Evolutionary conservation across 2,329 filamentous ascomycete genomes (phyloP).

Genomic region (Botryotinia narcissicola): DNA sequence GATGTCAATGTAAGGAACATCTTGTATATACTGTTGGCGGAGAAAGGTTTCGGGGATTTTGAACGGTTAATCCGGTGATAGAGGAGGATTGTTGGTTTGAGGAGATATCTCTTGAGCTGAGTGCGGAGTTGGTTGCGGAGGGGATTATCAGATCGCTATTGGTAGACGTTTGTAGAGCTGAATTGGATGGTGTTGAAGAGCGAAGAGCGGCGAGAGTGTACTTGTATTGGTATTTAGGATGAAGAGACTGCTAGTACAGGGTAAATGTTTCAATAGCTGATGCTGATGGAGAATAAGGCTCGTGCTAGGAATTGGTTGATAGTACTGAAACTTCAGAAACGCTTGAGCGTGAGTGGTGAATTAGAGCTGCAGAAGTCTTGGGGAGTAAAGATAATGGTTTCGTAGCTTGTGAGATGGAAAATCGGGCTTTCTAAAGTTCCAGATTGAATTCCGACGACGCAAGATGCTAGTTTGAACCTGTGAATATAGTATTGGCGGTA

Average conservation of each 20-base stretch:
- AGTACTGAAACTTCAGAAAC: not conserved
- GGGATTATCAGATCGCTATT: not conserved
- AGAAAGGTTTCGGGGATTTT: not conserved
- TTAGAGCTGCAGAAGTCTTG: not conserved
- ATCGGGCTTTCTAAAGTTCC: not conserved
- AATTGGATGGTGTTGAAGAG: not conserved
- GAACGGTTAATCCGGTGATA: fast-evolving
- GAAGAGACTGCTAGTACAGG: too few species aligned
- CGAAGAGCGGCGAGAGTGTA: too few species aligned
- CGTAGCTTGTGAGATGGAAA: not conserved
- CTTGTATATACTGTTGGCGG: not conserved
- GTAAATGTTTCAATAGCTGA: too few species aligned
- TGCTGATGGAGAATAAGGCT: not conserved
- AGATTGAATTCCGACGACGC: not conserved
- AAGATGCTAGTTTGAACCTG: not conserved
- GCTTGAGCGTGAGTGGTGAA: not conserved
- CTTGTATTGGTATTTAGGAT: not conserved
- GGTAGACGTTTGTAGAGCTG: not conserved
- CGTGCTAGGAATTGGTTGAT: not conserved
- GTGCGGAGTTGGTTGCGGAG: not conserved
- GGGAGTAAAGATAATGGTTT: not conserved
- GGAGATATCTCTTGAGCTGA: not conserved
- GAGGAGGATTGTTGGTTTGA: not conserved
- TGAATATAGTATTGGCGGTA: not conserved
- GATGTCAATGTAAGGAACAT: not conserved